Evolutionary conservation across 257 asterid species (phyloP).

Genomic region (Datura wrightii): DNA sequence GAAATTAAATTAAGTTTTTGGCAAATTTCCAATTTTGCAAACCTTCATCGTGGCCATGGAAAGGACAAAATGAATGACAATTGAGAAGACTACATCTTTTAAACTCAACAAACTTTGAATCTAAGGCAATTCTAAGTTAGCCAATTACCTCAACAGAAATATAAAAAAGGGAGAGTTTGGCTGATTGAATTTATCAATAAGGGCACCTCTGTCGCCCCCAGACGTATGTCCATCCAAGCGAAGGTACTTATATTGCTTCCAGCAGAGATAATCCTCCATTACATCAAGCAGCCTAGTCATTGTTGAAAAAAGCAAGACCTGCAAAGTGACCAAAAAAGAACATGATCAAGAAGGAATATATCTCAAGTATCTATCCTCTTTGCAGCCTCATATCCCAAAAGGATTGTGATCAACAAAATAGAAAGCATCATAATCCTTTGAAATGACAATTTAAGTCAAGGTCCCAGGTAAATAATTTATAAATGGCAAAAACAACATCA

Average conservation of each 20-base stretch:
- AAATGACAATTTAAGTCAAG: not conserved
- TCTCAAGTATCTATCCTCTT: not conserved
- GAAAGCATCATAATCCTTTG: constrained; percentile 21
- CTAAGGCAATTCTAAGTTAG: constrained; percentile 24
- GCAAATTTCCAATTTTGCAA: not conserved
- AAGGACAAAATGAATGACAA: constrained; percentile 13
- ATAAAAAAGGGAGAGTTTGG: constrained; percentile 91
- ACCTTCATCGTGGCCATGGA: not conserved
- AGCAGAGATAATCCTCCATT: constrained; percentile 96
- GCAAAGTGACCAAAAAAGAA: constrained; percentile 35
- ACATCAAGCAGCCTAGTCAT: constrained; percentile 99
- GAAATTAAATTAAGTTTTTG: not conserved
- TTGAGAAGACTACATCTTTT: constrained; percentile 6
- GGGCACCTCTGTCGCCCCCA: constrained; percentile 98
- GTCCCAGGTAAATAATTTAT: not conserved
- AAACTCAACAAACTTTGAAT: constrained; percentile 8
- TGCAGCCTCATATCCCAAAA: constrained; percentile 17
- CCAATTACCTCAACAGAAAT: constrained; percentile 90
- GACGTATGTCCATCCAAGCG: constrained; percentile 99
- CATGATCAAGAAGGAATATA: not conserved
- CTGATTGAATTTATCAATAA: constrained; percentile 81
- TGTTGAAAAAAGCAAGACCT: constrained; percentile 98
- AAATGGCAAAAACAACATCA: constrained; percentile 19
- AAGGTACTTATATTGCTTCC: constrained; percentile 92
- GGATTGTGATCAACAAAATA: constrained; percentile 12